These are phyloP conservation scores for Aspergillus ellipticus DNA, from an alignment of 495 filamentous ascomycete species.

Conservation along the genomic window DNA sequence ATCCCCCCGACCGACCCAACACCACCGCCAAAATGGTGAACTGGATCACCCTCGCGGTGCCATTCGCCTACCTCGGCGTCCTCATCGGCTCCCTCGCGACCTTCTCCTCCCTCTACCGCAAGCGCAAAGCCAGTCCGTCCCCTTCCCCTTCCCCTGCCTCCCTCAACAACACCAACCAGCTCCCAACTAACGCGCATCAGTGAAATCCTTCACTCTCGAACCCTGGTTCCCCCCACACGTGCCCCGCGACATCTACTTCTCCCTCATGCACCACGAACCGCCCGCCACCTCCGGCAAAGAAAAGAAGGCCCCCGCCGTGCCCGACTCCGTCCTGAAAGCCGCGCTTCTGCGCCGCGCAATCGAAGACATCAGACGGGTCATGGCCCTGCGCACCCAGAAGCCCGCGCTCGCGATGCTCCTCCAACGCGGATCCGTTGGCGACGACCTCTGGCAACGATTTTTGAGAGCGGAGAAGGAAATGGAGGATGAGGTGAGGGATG, in stretches of 20 bases:
- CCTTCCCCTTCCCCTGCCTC: background rate
- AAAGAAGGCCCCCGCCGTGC: constrained; percentile 69
- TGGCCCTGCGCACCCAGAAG: constrained; percentile 81
- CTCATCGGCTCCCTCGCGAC: constrained; percentile 83
- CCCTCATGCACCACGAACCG: constrained; percentile 82
- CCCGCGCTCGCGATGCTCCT: constrained; percentile 76
- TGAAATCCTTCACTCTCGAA: constrained; percentile 71
- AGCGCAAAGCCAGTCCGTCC: constrained; percentile 79
- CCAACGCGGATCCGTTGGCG: constrained; percentile 87
- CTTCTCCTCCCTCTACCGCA: constrained; percentile 89
- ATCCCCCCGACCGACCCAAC: too few species aligned
- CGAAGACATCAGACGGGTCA: constrained; percentile 87
- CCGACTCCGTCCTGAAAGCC: constrained; percentile 82
- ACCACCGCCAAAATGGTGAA: constrained; percentile 52
- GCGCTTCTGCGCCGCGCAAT: constrained; percentile 85
- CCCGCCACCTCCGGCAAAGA: constrained; percentile 44
- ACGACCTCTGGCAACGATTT: constrained; percentile 95
- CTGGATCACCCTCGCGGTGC: constrained; percentile 76
- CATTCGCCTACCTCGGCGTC: constrained; percentile 81
- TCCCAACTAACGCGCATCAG: constrained; percentile 31
- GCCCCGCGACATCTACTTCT: constrained; percentile 90
- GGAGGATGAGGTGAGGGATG: constrained; percentile 91
- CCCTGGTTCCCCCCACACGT: constrained; percentile 91
- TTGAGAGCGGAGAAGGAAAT: constrained; percentile 91
- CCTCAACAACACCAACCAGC: background rate